These are phyloP conservation scores for Dactylellina parvicollis DNA, from an alignment of 2,329 filamentous ascomycete species.

Conservation along the genomic window DNA sequence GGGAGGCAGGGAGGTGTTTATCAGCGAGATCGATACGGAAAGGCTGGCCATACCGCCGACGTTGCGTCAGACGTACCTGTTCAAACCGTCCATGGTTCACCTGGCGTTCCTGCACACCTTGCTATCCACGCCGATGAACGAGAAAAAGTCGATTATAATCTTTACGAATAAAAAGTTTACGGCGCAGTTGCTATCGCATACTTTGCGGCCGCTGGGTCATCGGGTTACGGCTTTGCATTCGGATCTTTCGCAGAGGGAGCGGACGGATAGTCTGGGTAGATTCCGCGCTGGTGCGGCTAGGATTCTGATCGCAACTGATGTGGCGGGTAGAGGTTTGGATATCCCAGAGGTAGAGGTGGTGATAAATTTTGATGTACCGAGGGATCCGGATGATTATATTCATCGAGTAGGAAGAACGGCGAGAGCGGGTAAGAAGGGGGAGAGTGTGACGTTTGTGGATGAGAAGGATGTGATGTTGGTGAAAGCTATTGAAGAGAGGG, in stretches of 20 bases:
- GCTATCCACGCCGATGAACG: slow-evolving; percentile 79
- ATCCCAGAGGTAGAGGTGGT: slow-evolving; percentile 92
- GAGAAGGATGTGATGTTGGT: slow-evolving; percentile 92
- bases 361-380: slow-evolving; percentile 92
- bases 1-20: slow-evolving; percentile 79
- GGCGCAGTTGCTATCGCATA: slow-evolving; percentile 86
- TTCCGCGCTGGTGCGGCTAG: slow-evolving; percentile 90
- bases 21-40: slow-evolving; percentile 85
- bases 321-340: slow-evolving; percentile 91
- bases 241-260: slow-evolving; percentile 81
- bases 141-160: slow-evolving; percentile 81
- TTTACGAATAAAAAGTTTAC: slow-evolving; percentile 94
- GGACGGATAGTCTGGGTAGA: slow-evolving; percentile 85
- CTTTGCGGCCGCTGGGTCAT: slow-evolving; percentile 85
- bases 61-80: slow-evolving; percentile 83
- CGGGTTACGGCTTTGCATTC: slow-evolving; percentile 92
- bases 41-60: slow-evolving; percentile 73
- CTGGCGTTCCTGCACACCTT: slow-evolving; percentile 95
- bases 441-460: slow-evolving; percentile 86
- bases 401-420: slow-evolving; percentile 96
- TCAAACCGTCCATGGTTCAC: slow-evolving; percentile 89
- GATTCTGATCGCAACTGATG: slow-evolving; percentile 92
- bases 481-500: slow-evolving; percentile 86
- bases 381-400: slow-evolving; percentile 97
- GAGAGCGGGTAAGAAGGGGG: slow-evolving; percentile 83